These are phyloP conservation scores for Macrotyloma uniflorum DNA, from an alignment of 306 rosid genomes.

Conservation along the genomic window DNA sequence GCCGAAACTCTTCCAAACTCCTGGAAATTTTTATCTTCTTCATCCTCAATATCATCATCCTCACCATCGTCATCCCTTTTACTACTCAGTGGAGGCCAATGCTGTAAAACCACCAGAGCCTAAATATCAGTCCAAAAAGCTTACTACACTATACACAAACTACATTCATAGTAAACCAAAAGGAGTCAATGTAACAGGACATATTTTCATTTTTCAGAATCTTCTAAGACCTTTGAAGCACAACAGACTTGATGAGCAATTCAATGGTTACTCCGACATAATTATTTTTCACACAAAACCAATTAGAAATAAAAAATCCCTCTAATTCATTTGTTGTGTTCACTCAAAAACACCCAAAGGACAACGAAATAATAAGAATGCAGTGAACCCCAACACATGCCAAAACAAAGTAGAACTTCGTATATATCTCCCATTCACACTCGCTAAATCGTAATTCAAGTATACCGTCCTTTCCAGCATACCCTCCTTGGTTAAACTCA, in stretches of 20 bases:
- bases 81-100: constrained; percentile 67
- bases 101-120: constrained; percentile 58
- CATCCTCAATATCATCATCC: constrained; percentile 42
- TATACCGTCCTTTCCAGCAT: constrained; percentile 22
- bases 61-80: constrained; percentile 31
- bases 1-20: constrained; percentile 53
- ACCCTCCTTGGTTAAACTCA: background rate
- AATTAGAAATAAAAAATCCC: background rate
- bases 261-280: background rate
- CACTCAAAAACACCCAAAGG: background rate
- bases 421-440: background rate
- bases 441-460: background rate
- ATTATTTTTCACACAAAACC: background rate
- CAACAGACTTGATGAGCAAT: background rate
- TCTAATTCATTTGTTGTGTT: background rate
- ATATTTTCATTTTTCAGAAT: background rate
- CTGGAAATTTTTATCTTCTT: constrained; percentile 50
- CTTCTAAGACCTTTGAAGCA: background rate
- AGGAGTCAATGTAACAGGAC: background rate
- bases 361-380: constrained; percentile 19
- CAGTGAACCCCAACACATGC: background rate
- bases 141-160: constrained; percentile 8
- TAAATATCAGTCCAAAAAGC: constrained; percentile 29
- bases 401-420: background rate
- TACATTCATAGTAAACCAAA: constrained; percentile 26